Conservation (phyloP, 2,329 filamentous ascomycete genomes). For the Curvularia lunata region DNA sequence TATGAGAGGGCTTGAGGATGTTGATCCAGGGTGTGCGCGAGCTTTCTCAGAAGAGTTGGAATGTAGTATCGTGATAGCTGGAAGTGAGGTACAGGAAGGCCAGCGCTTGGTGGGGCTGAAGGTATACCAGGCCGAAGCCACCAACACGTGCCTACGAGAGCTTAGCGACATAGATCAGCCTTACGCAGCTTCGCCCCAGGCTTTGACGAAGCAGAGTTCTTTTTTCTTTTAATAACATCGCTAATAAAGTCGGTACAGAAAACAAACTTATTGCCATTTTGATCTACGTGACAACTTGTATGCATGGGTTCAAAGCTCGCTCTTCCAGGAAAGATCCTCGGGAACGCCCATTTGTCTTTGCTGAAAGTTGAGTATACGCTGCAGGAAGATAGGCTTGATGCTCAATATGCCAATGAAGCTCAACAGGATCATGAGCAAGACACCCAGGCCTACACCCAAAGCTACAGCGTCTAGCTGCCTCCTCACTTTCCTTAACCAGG, state of each 20-base stretch:
- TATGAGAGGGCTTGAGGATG: not conserved
- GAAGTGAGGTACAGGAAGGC: not conserved
- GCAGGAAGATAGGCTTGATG: conserved; percentile 28
- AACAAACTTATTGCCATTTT: not conserved
- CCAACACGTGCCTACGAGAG: not conserved
- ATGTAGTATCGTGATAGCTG: not conserved
- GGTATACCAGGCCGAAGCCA: not conserved
- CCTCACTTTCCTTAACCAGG: conserved; percentile 32
- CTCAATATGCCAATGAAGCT: conserved; percentile 25
- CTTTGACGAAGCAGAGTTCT: not conserved
- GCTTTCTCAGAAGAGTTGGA: not conserved
- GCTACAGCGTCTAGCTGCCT: conserved; percentile 34
- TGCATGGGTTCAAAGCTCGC: conserved; percentile 1
- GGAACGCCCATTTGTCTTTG: conserved; percentile 31
- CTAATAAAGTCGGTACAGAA: not conserved
- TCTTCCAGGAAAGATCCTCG: conserved; percentile 21
- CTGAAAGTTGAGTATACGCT: conserved; percentile 33
- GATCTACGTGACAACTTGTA: not conserved
- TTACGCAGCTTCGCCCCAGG: not conserved
- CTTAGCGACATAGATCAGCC: not conserved
- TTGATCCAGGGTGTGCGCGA: not conserved
- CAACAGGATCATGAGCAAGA: conserved; percentile 30
- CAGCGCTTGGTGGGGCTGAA: not conserved
- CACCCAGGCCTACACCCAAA: conserved; percentile 27
- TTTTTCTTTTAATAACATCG: not conserved